Evolutionary conservation across 2,329 filamentous ascomycete genomes (phyloP).

Genomic region (Penicillium sp.): DNA sequence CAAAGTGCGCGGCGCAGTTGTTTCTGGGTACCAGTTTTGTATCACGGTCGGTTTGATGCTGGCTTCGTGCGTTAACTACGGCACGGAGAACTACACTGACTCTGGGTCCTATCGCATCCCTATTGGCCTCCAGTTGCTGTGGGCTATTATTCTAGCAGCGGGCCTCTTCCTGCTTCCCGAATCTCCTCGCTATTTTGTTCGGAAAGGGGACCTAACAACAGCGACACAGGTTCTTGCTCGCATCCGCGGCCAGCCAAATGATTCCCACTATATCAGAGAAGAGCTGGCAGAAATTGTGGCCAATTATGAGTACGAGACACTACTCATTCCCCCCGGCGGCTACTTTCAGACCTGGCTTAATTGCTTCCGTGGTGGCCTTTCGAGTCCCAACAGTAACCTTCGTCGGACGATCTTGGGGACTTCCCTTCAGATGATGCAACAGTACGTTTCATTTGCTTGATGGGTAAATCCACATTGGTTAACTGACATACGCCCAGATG

Average conservation of each 20-base stretch:
- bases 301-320: slow-evolving; percentile 84
- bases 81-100: slow-evolving; percentile 64
- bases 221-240: slow-evolving; percentile 67
- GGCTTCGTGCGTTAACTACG: slow-evolving; percentile 76
- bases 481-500: slow-evolving; percentile 33
- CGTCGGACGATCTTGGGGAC: slow-evolving; percentile 74
- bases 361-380: slow-evolving; percentile 64
- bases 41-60: slow-evolving; percentile 80
- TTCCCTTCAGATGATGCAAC: slow-evolving; percentile 80
- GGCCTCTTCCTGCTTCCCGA: slow-evolving; percentile 81
- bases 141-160: slow-evolving; percentile 73
- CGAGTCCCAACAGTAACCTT: slow-evolving; percentile 59
- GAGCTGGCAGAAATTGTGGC: slow-evolving; percentile 86
- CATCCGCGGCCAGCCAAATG: slow-evolving; percentile 74
- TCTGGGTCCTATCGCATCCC: slow-evolving; percentile 78
- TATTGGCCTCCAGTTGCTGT: slow-evolving; percentile 78
- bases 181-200: slow-evolving; percentile 84
- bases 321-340: slow-evolving; percentile 66
- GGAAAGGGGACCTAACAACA: slow-evolving; percentile 70
- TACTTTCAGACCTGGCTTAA: slow-evolving; percentile 72
- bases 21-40: slow-evolving; percentile 84
- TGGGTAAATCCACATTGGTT: background rate
- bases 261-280: slow-evolving; percentile 75
- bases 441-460: slow-evolving; percentile 40
- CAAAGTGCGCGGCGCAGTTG: slow-evolving; percentile 78